Base-by-base conservation (phyloP, 176 grass and related monocot genomes). In the Avena insularis region DNA sequence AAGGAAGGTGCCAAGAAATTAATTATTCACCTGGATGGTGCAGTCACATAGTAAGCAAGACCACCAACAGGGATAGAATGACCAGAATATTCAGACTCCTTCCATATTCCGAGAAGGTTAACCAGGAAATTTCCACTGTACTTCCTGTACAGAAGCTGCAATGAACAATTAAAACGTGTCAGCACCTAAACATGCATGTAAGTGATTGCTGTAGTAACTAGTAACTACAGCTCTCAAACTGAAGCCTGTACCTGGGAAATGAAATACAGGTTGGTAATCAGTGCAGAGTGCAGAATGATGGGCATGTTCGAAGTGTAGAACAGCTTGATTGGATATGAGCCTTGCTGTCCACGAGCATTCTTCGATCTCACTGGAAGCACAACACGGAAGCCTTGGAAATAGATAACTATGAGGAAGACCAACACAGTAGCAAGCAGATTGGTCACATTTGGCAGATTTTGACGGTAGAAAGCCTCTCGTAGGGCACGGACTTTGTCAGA, bases 221-320 rank as follows among this genome's bases (percentile, higher is more conserved):
- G 14, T 46, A n/a, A 31, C 7, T 40, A 49, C 14, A 51, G 1
- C 14, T 61, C 11, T 70, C 4, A 1, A 85, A 77, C 8, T 47
- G 1, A 36, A 47, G 9, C 70, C 8, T 4, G n/a, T 82, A 96
- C 96, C 92, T 98, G 92, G 35, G 93, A 98, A 29, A 95, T 98
- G 86, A 98, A 98, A 15, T 98, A 98, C 47, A 98, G 88, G 79
- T 95, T 98, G 60, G 96, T 90, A 79, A 98, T 93, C 33, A 95
- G 83, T 29, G 96, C 96, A 65, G 93, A 95, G 75, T 98, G 96
- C 71, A 98, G 90, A 86, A 95, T 95, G 75, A 98, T 98, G 66
- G 93, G 93, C 96, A 98, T 95, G 85, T 95, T 98, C 0, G 91
- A 95, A 86, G 96, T 98, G 82, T 95, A 98, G 83, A 98, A 98